Percentiles rank a stretch among this genome's conserved stretches.
Conservation (phyloP, 305 asterid genomes). For the Euphrasia arctica region DNA sequence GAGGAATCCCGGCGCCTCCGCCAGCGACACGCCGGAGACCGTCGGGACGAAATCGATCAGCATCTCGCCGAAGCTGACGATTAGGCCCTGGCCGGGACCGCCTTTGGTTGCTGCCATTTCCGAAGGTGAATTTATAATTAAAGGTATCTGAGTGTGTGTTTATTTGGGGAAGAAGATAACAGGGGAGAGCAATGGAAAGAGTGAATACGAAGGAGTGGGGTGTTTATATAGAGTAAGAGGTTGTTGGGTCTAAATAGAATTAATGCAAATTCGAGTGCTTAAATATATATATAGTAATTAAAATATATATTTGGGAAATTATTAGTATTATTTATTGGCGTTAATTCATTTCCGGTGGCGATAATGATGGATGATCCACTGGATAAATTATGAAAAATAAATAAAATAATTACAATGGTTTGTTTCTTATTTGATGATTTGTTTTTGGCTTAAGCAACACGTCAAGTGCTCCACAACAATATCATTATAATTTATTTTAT, state of each 20-base stretch:
- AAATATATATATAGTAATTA: not conserved
- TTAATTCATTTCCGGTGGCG: not conserved
- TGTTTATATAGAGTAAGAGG: not conserved
- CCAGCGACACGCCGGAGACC: conserved; percentile 81
- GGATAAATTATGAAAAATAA: not conserved
- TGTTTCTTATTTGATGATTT: not conserved
- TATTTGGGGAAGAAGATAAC: not conserved
- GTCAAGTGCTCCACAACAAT: not conserved
- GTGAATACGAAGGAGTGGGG: not conserved
- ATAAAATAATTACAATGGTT: not conserved
- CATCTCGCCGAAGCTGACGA: conserved; percentile 95
- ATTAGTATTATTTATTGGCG: not conserved
- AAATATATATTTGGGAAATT: not conserved
- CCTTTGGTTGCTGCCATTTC: conserved; percentile 38
- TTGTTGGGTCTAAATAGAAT: conserved; percentile 6
- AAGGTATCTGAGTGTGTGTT: not conserved
- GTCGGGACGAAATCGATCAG: conserved; percentile 87
- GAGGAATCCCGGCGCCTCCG: conserved; percentile 83
- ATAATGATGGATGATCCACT: conserved; percentile 6
- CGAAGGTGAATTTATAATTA: not conserved
- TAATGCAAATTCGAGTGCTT: not conserved
- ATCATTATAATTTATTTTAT: no score
- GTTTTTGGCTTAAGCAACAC: not conserved
- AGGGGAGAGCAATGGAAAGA: conserved; percentile 1
- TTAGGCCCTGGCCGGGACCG: conserved; percentile 30